Base-by-base conservation (phyloP, 768 basidiomycete species). In the Termitomyces sp. region DNA sequence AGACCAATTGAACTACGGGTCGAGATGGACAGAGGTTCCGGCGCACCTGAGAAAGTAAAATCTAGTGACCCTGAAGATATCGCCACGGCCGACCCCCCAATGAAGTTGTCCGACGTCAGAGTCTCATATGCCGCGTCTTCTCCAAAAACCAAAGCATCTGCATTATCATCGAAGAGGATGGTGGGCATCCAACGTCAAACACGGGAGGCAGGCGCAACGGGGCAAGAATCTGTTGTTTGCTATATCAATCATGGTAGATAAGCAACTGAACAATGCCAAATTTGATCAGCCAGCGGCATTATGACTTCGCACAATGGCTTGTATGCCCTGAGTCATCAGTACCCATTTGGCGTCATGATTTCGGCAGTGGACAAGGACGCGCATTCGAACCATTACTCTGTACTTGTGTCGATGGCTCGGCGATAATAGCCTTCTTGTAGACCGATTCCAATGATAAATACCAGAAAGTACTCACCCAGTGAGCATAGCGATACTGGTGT, bases 151-250 rank as follows among this genome's bases (percentile, higher is more conserved):
- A 54, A 30, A 17, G 45, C 23, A 3, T 23, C 44, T 11, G 53
- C 12, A 6, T 28, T 54, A 27, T 47, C 44, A 30, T 55, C 45
- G 44, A 55, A 40, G 30, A 55, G 44, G 23, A 55, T 47, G 45
- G 54, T 55, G 5, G 54, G 37, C 54, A 55, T 55, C 35, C 35
- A 50, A n/a, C 17, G 21, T 11, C 25, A 10, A 19, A 49, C 37
- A 12, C 25, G 25, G 10, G 17, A 6, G 32, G 11, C 6, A 28
- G 7, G 17, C 12, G n/a, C 25, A 40, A 40, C 25, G 25, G 23
- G 25, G 3, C 17, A 10, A 39, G 10, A 12, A n/a, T 50, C 35
- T 39, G 23, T 50, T 35, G 23, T 11, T 10, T 25, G 48, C 35
- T 25, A 27, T 35, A 35, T 50, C 35, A 39, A 50, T 39, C 23